Base-by-base conservation (phyloP, 768 basidiomycete genomes). In the Tylopilus subfusipes region DNA sequence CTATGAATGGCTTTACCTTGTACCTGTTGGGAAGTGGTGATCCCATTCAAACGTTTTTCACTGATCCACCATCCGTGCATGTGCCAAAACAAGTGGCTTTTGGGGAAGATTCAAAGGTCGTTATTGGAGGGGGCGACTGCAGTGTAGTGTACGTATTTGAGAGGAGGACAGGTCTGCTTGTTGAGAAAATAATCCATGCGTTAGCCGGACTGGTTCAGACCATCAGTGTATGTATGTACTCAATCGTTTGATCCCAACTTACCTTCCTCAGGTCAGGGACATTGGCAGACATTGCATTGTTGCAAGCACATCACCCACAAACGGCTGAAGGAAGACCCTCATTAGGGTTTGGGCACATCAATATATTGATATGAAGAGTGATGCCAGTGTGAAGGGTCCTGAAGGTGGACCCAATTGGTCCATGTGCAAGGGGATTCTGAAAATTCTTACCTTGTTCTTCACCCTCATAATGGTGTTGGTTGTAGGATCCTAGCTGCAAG, bases 81-180 rank as follows among this genome's bases (percentile, higher is more conserved):
- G 19, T 59, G 0, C 52, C 48, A 2, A 59, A 57, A 13, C 58
- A 59, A 39, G 58, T 59, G 4, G 22, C 45, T 2, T 59, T 59
- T 24, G 40, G 48, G 6, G 52, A 59, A 14, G 55, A 57, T 0
- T 10, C 43, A 9, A 59, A 31, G 13, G 43, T 57, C 3, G 21
- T 59, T 7, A 36, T 59, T 16, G 40, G 55, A 2, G 44, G 58
- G 5, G 57, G 58, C 21, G 52, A 59, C 19, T 16, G 19, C 25
- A 29, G 58, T 1, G 16, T 16, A 0, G 49, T 59, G 1, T 57
- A 57, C 6, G 9, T 59, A 3, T 59, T 57, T 5, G 48, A 59
- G 0, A 50, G 52, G 21, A 46, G 36, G n/a, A 9, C 48, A 9
- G 51, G 58, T 31, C 13, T 24, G 8, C 29, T 55, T 11, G 19